phyloP scores from a whole-genome alignment of 805 yeast genomes.

The Candida patagonica region DNA sequence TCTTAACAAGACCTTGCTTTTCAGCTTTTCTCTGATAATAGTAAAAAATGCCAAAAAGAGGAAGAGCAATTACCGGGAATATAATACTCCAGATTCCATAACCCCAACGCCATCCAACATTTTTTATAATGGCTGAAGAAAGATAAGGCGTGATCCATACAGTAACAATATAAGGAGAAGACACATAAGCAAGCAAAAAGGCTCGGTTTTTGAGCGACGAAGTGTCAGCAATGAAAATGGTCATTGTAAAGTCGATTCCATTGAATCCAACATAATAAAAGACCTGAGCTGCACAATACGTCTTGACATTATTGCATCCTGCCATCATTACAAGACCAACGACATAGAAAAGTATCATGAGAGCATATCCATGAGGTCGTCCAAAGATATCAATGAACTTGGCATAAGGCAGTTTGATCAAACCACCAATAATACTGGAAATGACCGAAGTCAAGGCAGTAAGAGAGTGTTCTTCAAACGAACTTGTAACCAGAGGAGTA shows the following conservation, averaged over 20 bases:
- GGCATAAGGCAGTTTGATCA: conserved; percentile 30
- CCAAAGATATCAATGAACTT: conserved; percentile 50
- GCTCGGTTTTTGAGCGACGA: conserved; percentile 41
- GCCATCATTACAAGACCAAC: conserved; percentile 51
- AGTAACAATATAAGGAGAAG: conserved; percentile 27
- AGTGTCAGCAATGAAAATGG: conserved; percentile 50
- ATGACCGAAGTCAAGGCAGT: conserved; percentile 25
- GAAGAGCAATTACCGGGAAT: conserved; percentile 30
- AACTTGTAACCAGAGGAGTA: conserved; percentile 16
- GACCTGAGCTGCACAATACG: conserved; percentile 44
- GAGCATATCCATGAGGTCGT: conserved; percentile 38
- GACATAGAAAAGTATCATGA: conserved; percentile 40
- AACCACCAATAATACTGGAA: conserved; percentile 28
- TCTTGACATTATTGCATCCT: conserved; percentile 41
- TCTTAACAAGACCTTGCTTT: conserved; percentile 18
- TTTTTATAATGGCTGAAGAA: conserved; percentile 20
- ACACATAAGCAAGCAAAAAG: conserved; percentile 25
- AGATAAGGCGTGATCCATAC: conserved; percentile 26
- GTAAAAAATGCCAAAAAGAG: conserved; percentile 25
- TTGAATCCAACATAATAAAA: conserved; percentile 41
- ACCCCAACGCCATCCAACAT: conserved; percentile 34
- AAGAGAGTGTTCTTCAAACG: too few species aligned
- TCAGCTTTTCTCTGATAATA: conserved; percentile 24
- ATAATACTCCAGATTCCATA: conserved; percentile 40
- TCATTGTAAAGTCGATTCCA: conserved; percentile 45